Evolutionary conservation across 306 rosid genomes (phyloP), one percentile per base, ranked within the genome.

Genomic region (Oxytropis ochrocephala): DNA sequence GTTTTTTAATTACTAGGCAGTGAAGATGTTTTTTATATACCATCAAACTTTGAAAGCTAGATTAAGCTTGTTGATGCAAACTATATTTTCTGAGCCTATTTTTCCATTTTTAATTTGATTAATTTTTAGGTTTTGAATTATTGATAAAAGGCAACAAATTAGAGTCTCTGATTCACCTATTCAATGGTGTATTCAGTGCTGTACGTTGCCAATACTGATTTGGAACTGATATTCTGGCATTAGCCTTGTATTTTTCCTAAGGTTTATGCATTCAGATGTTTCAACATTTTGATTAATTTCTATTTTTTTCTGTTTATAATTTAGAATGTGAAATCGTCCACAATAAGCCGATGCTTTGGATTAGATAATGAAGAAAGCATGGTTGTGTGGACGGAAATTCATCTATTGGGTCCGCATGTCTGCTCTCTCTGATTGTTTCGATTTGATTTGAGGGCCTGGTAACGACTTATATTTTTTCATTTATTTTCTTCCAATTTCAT

Each of bases 331-430:
- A 54, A 81, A 18, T 87, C 78, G 96, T 92, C 85, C 80, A 88
- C 91, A 88, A 90, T 90, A 92, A 92, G 98, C 96, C 96, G 96
- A 89, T 92, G 98, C 95, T 88, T 86, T 89, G 98, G 95, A 59
- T 11, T n/a, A 5, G 3, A 46, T 0, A 13, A 88, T 81, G 98
- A 92, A 92, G 91, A 85, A 3, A 75, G 89, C 98, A 92, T 92
- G 96, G 98, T 86, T 42, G 53, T 82, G 90, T 83, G 90, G 84
- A 88, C 96, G 74, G 90, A 92, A 67, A 90, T 86, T 60, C 74
- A 88, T 35, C 0, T 12, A 4, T 38, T n/a, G 73, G 96, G 89
- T 92, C 85, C 47, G 81, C 81, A 85, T 86, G 98, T 92, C 96
- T 88, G 96, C 96, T 51, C 93, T 82, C 88, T 75, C 73, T 92